These are phyloP conservation scores for Globisporangium yorkense DNA, from an alignment of 352 stramenopile species.

Conservation along the genomic window DNA sequence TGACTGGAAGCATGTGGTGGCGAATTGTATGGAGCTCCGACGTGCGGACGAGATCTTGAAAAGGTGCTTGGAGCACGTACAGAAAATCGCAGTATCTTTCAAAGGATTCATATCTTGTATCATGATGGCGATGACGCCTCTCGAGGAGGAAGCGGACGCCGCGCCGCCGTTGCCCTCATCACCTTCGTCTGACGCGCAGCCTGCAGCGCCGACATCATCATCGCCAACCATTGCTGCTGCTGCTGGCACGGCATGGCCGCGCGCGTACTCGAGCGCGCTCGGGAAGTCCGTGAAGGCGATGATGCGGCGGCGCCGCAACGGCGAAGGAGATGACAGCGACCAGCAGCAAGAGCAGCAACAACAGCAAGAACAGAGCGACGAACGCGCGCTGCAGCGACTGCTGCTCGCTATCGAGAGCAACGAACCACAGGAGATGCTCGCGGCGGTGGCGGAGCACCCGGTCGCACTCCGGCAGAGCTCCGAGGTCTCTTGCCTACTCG, in stretches of 20 bases:
- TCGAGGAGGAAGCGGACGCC: conserved; percentile 5
- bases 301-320: conserved; percentile 23
- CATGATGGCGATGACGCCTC: conserved; percentile 6
- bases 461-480: conserved; percentile 22
- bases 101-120: not conserved
- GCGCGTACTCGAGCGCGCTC: conserved; percentile 35
- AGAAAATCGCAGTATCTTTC: too few relatives aligned
- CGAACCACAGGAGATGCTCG: conserved; percentile 49
- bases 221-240: not conserved
- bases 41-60: too few relatives aligned
- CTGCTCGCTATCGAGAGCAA: conserved; percentile 28
- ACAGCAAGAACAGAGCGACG: conserved; percentile 1
- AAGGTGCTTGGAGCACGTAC: too few relatives aligned
- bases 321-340: not conserved
- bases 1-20: too few relatives aligned
- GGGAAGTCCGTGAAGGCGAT: conserved; percentile 55
- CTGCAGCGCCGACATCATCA: conserved; percentile 2
- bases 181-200: not conserved
- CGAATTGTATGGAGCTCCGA: too few relatives aligned
- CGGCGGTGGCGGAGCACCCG: conserved; percentile 23
- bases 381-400: conserved; percentile 20
- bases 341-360: not conserved
- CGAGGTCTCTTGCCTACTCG: conserved; percentile 14
- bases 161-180: not conserved
- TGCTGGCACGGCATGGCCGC: conserved; percentile 9